Base-by-base conservation (phyloP, 352 stramenopile genomes). In the Globisporangium uncinulatum region DNA sequence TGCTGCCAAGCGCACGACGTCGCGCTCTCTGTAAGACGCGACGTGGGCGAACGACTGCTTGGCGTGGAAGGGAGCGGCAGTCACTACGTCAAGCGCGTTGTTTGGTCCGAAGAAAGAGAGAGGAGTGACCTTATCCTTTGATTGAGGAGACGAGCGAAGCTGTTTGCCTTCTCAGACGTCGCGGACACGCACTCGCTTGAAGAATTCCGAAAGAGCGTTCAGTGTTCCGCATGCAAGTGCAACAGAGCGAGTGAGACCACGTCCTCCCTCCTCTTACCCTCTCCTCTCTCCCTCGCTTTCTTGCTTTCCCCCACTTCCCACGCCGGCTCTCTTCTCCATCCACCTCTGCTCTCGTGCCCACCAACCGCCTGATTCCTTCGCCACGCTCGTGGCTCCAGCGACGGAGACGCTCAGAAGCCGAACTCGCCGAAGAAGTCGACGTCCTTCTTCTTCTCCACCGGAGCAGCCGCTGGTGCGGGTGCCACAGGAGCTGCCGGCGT, bases 1-100 rank as follows among this genome's bases (percentile, higher is more conserved):
- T 21, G 93, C 94, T 34, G 82, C 94, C 56, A 97, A 98, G 76
- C 85, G 95, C 67, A 93, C 92, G 50, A 59, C 86, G 13, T 65
- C 71, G 17, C 83, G 81, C 59, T 79, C 78, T 57, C 66, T 93
- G 69, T 93, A 87, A 92, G 53, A 42, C 56, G 29, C 6, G 8
- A 51, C 20, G 41, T 36, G n/a, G n/a, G 13, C 9, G 24, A 21
- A 29, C 24, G 24, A 29, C 24, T 4, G 24, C 24, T 4, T 29
- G 24, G 24, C n/a, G 17, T 41, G 24, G 48, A 41, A 41, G 19
- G 24, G 34, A 21, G 5, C 31, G 19, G 4, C 29, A 21, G 32
- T 36, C 44, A 29, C 44, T 11, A 48, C 34, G 34, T 6, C 10
- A 8, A 39, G 34, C 34, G 6, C 7, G 34, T 39, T 13, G 34